Percentiles rank a stretch among this genome's conserved stretches.
These are phyloP conservation scores for Puccinia coronata DNA, from an alignment of 1,284 basidiomycete genomes.

Conservation along the genomic window DNA sequence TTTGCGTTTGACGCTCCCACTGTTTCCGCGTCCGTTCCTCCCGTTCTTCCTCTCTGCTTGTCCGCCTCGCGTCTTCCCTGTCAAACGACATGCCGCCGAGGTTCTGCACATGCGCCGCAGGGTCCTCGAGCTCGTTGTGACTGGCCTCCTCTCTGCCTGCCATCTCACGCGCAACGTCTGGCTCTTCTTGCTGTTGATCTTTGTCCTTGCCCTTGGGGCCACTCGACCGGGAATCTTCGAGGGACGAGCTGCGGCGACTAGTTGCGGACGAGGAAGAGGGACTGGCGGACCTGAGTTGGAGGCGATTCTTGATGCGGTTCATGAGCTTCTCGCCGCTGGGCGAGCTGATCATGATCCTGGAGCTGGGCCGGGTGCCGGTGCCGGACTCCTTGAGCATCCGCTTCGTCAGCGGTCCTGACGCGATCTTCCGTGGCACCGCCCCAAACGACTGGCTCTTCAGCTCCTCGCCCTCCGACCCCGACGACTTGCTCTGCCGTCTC, in stretches of 20 bases:
- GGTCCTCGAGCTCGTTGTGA: background rate
- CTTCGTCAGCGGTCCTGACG: background rate
- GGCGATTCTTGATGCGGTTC: slow-evolving; percentile 44
- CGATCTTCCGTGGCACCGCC: background rate
- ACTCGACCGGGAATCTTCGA: background rate
- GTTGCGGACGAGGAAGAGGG: background rate
- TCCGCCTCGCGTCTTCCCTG: background rate
- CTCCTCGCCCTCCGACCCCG: slow-evolving; percentile 1
- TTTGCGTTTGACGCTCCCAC: background rate
- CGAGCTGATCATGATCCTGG: slow-evolving; percentile 33
- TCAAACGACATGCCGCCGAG: background rate
- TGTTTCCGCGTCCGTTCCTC: background rate
- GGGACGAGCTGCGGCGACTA: slow-evolving; percentile 4
- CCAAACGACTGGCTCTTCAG: slow-evolving; percentile 17
- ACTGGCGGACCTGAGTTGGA: slow-evolving; percentile 3
- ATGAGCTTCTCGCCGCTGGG: slow-evolving; percentile 36
- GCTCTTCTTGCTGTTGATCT: background rate
- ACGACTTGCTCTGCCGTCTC: background rate
- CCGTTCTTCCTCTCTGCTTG: background rate
- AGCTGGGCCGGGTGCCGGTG: background rate
- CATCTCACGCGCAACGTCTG: background rate
- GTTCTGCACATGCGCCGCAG: background rate
- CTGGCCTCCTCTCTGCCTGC: background rate
- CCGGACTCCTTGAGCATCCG: slow-evolving; percentile 24
- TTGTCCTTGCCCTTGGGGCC: slow-evolving; percentile 10